Evolutionary conservation across 2,329 filamentous ascomycete genomes (phyloP).

Genomic region (Diplodia intermedia): DNA sequence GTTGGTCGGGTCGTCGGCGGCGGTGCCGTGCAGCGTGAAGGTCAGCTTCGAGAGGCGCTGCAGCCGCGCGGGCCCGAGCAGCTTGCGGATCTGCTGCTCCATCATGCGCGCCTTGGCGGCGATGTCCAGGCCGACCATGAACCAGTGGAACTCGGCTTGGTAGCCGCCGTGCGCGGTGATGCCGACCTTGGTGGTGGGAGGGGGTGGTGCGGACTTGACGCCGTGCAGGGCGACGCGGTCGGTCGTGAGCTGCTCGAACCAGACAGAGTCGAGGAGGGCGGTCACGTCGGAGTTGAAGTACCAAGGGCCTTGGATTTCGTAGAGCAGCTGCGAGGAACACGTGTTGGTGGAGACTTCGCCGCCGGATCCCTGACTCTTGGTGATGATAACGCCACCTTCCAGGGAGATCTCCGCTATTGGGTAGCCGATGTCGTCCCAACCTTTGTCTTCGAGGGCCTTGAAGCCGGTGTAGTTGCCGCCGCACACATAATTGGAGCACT

Average conservation of each 20-base stretch:
- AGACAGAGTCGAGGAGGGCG: conserved; percentile 58
- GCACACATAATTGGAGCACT: conserved; percentile 53
- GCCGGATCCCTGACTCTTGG: conserved; percentile 37
- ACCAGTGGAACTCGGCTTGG: conserved; percentile 56
- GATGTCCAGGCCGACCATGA: conserved; percentile 54
- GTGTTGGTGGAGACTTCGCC: conserved; percentile 36
- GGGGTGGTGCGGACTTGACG: conserved; percentile 52
- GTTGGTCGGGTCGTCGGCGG: conserved; percentile 49
- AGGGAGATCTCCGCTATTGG: conserved; percentile 43
- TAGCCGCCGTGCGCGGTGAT: conserved; percentile 55
- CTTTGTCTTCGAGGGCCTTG: conserved; percentile 46
- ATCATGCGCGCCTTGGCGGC: conserved; percentile 54
- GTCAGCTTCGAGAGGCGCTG: conserved; percentile 45
- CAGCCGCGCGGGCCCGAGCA: conserved; percentile 47
- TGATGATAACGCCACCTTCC: conserved; percentile 41
- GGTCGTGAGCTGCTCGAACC: conserved; percentile 58
- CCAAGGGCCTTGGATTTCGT: conserved; percentile 52
- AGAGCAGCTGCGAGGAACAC: conserved; percentile 35
- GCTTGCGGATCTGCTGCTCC: conserved; percentile 45
- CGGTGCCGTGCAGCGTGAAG: conserved; percentile 52
- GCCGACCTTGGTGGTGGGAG: conserved; percentile 51
- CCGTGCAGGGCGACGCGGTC: conserved; percentile 59
- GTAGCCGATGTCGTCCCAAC: conserved; percentile 45
- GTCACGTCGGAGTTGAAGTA: conserved; percentile 66
- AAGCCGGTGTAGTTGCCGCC: conserved; percentile 56